Evolutionary conservation across 2,329 filamentous ascomycete genomes (phyloP).

Genomic region (Paraconiothyrium sp.): DNA sequence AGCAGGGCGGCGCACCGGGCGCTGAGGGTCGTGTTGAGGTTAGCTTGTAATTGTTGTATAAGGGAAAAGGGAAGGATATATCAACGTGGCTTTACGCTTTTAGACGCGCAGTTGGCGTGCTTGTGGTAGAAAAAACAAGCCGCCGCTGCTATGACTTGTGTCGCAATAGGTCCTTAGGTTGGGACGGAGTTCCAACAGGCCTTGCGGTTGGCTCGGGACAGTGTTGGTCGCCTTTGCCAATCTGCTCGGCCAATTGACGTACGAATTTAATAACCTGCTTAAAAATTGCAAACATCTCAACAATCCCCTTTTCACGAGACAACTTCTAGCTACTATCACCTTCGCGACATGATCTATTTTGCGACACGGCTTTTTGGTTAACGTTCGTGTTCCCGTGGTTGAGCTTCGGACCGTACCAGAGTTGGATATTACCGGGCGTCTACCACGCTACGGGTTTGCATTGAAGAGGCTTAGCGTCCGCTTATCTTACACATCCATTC

Average conservation of each 20-base stretch:
- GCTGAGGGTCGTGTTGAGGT: slow-evolving; percentile 55
- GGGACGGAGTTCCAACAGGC: slow-evolving; percentile 32
- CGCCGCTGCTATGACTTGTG: slow-evolving; percentile 32
- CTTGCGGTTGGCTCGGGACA: slow-evolving; percentile 12
- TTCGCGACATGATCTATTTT: no score
- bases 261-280: slow-evolving; percentile 22
- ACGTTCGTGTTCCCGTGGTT: not conserved
- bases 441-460: not conserved
- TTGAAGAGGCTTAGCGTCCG: not conserved
- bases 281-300: not conserved
- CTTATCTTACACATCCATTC: no score
- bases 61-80: slow-evolving; percentile 37
- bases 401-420: not conserved
- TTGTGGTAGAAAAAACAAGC: slow-evolving; percentile 36
- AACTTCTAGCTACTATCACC: no score
- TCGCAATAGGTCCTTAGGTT: slow-evolving; percentile 44
- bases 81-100: slow-evolving; percentile 38
- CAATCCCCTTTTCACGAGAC: no score
- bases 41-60: slow-evolving; percentile 44
- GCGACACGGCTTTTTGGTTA: not conserved
- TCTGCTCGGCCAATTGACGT: slow-evolving; percentile 5
- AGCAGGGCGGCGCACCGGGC: slow-evolving; percentile 49
- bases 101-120: slow-evolving; percentile 30
- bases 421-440: not conserved
- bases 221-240: slow-evolving; percentile 5